Percentiles rank a stretch among this genome's conserved stretches.
Conservation (phyloP, 2,329 filamentous ascomycete genomes). For the Beauveria varroae region DNA sequence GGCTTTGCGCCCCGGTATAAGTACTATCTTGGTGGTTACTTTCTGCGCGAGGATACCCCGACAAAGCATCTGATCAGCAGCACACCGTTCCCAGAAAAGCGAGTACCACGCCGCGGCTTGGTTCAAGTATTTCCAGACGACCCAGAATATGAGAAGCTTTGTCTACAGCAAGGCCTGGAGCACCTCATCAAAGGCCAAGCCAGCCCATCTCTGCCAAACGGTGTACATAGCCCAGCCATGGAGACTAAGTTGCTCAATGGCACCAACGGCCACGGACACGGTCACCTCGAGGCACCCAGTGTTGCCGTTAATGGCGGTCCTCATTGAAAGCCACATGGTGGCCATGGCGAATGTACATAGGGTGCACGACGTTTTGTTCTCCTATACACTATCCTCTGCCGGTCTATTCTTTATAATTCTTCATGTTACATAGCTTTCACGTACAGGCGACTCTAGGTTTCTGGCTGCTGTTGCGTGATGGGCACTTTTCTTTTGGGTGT, state of each 20-base stretch:
- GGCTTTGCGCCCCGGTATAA: conserved; percentile 50
- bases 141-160: conserved; percentile 48
- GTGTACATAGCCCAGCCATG: conserved; percentile 38
- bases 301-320: conserved; percentile 24
- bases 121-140: conserved; percentile 46
- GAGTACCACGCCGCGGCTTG: conserved; percentile 48
- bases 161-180: conserved; percentile 48
- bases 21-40: conserved; percentile 49
- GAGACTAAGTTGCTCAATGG: conserved; percentile 23
- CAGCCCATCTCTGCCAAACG: conserved; percentile 39
- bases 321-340: neutral
- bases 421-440: conserved; percentile 7
- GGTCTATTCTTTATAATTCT: neutral
- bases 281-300: conserved; percentile 15
- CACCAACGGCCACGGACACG: conserved; percentile 14
- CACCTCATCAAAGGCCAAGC: conserved; percentile 43
- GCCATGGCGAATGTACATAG: neutral
- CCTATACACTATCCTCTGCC: neutral
- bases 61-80: conserved; percentile 40
- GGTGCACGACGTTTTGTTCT: neutral
- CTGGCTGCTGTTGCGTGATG: conserved; percentile 8
- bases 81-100: conserved; percentile 46
- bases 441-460: neutral
- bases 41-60: conserved; percentile 45
- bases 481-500: conserved; percentile 11